Evolutionary conservation across 192 early-diverging fungal species (phyloP).

Genomic region (Neocallimastix lanati): DNA sequence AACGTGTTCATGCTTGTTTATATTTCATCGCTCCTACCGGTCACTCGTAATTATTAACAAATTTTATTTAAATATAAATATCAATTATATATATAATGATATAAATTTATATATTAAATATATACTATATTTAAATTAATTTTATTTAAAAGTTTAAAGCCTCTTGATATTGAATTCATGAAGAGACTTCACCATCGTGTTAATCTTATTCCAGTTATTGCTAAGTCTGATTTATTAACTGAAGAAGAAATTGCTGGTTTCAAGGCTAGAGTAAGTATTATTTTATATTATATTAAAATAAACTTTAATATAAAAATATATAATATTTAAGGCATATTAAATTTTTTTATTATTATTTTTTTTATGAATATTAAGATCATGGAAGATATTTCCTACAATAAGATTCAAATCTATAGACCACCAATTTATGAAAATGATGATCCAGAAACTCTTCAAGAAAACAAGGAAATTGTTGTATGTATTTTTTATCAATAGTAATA

Average conservation of each 20-base stretch:
- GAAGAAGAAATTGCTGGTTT: constrained; percentile 43
- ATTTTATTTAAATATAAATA: no score
- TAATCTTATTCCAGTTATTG: constrained; percentile 75
- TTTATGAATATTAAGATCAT: constrained; percentile 24
- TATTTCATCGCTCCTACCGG: constrained; percentile 94
- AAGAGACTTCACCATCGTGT: constrained; percentile 72
- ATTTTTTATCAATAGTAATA: no score
- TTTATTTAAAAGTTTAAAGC: constrained; percentile 67
- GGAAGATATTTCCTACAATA: constrained; percentile 60
- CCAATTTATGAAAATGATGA: constrained; percentile 68
- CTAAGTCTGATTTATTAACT: constrained; percentile 64
- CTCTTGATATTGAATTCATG: constrained; percentile 92
- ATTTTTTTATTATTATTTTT: no score
- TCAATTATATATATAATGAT: no score
- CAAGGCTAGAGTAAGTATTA: constrained; percentile 3
- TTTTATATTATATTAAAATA: no score
- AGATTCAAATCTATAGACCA: constrained; percentile 74
- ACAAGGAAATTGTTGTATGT: neutral
- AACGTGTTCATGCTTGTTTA: constrained; percentile 83
- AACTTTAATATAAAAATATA: no score
- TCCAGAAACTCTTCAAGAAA: constrained; percentile 39
- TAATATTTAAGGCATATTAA: no score
- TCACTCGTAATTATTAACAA: constrained; percentile 58
- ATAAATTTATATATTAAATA: no score
- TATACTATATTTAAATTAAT: no score